Conservation (phyloP, 78 protist genomes). For the Guillardia theta region DNA sequence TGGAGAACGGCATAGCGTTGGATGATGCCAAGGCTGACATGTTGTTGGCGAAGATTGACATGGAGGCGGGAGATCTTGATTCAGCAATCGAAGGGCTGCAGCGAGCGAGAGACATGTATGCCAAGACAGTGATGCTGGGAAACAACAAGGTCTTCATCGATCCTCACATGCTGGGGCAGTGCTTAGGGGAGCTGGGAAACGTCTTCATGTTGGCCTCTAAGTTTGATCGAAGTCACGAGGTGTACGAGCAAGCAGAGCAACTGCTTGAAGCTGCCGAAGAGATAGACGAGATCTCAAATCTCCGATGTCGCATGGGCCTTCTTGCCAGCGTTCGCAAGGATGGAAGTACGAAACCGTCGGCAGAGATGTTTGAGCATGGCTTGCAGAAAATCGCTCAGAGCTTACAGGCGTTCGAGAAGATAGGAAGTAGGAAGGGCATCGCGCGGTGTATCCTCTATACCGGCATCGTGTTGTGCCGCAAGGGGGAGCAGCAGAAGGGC, state of each 20-base stretch:
- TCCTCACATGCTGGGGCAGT: neutral
- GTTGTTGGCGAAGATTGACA: neutral
- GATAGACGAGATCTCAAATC: neutral
- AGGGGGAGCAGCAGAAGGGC: neutral
- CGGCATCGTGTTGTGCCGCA: neutral
- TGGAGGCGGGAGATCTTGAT: neutral
- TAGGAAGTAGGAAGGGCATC: neutral
- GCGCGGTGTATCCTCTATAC: neutral
- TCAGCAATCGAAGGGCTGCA: neutral
- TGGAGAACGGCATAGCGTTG: neutral
- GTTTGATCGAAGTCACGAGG: too few relatives aligned
- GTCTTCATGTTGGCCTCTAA: neutral
- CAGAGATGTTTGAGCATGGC: too few relatives aligned
- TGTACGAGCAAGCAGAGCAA: neutral
- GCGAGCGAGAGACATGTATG: neutral
- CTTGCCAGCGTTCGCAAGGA: neutral
- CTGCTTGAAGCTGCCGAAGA: neutral
- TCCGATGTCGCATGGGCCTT: neutral
- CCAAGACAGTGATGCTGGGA: neutral
- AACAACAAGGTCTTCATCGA: neutral
- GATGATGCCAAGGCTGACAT: neutral
- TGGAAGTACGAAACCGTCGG: too few relatives aligned
- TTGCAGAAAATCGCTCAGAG: too few relatives aligned
- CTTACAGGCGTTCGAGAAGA: too few relatives aligned
- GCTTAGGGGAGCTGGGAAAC: neutral